Conservation (phyloP, 257 asterid species). For the Scutellaria minor region DNA sequence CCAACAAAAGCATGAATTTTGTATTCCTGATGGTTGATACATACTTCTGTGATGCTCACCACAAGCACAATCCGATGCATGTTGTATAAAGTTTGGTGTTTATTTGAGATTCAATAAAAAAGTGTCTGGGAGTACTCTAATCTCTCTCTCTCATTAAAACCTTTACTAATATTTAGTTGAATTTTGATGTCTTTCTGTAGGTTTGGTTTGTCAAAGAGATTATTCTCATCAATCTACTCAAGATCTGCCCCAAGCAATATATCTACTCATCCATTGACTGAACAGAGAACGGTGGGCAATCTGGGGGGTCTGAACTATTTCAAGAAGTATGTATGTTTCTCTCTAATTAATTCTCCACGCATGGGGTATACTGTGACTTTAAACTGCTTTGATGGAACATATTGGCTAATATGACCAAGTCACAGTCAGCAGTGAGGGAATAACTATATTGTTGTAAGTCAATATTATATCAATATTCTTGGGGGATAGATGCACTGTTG, state of each 20-base stretch:
- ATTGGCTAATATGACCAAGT: slow-evolving; percentile 17
- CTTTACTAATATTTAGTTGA: slow-evolving; percentile 1
- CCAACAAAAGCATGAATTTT: slow-evolving; percentile 11
- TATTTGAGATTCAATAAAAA: neutral
- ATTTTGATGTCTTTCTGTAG: slow-evolving; percentile 36
- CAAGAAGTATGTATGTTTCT: slow-evolving; percentile 38
- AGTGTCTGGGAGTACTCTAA: slow-evolving; percentile 18
- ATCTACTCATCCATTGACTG: slow-evolving; percentile 43
- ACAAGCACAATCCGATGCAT: slow-evolving; percentile 5
- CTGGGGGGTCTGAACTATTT: slow-evolving; percentile 33
- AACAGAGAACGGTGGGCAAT: slow-evolving; percentile 32
- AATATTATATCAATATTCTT: neutral
- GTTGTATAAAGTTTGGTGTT: slow-evolving; percentile 7
- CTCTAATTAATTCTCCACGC: neutral
- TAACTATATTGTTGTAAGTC: too few relatives aligned
- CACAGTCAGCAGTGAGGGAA: slow-evolving; percentile 1
- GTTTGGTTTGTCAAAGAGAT: slow-evolving; percentile 49
- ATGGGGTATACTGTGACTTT: slow-evolving; percentile 16
- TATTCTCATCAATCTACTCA: slow-evolving; percentile 49
- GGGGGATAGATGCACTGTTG: neutral
- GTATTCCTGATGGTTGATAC: slow-evolving; percentile 22
- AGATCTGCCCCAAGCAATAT: slow-evolving; percentile 40
- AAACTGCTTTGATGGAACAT: slow-evolving; percentile 21
- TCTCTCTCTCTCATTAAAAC: neutral
- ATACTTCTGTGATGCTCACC: slow-evolving; percentile 4